Base-by-base conservation (phyloP, 768 basidiomycete species). In the Amanita muscaria region DNA sequence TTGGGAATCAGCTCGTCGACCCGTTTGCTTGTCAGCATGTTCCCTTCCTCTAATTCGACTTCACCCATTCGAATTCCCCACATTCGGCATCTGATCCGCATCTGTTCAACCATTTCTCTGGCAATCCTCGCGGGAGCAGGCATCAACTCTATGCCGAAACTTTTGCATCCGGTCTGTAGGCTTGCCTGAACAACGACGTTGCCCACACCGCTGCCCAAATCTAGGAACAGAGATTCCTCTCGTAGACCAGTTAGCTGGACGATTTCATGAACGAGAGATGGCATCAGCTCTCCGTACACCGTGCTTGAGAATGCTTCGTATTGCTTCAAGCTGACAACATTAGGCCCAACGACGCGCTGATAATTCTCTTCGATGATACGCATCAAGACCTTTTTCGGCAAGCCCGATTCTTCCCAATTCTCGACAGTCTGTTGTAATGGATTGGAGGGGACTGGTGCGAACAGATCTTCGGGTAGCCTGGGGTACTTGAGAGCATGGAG, bases 221-320 rank as follows among this genome's bases (percentile, higher is more conserved):
- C 90, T 41, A 92, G 66, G 57, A 93, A 88, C 2, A 83, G 69
- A 9, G 79, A 82, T 31, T 73, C 66, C 32, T 79, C 71, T 3
- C 64, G 68, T 23, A 89, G 63, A 24, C 66, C 66, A 9, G 80
- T 78, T 31, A 72, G 61, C 23, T 68, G 59, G 31, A 82, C 68
- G 45, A 86, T 78, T 53, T 81, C 76, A 23, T 94, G 81, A 35
- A 90, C 77, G 51, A 93, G 77, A 48, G 73, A 73, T 2, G 86
- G 88, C 78, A 84, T 83, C 40, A 92, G 76, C 58, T 96, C 93
- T 49, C 87, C 94, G 56, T 91, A 97, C 21, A 86, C 88, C 42
- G 83, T 82, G 55, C 82, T 83, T 43, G 86, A 80, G 68, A 93
- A 81, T 23, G 88, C 79, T 54, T 79, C 76, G 60, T 97, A 93